Base-by-base conservation (phyloP, 2,329 filamentous ascomycete genomes). In the Calonectria ilicicola region DNA sequence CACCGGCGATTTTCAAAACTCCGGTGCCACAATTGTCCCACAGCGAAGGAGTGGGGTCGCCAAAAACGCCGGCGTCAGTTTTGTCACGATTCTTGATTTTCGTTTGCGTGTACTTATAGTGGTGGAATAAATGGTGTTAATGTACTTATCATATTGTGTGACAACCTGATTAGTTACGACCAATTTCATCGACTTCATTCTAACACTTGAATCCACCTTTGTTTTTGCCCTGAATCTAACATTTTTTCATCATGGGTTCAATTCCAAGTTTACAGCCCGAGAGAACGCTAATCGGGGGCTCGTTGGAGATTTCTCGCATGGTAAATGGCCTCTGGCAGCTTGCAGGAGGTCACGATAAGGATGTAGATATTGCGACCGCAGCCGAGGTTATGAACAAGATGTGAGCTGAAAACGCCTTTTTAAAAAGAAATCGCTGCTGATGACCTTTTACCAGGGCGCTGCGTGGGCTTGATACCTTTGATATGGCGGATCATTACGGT, bases 401-500 rank as follows among this genome's bases (percentile, higher is more conserved):
- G 53, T 58, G 21, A 12, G 53, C 19, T 23, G 14, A 23, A 19
- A 2, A 26, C 6, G n/a, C 8, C 6, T 23, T 29, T 8, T 26
- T 21, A 19, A 3, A 17, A 4, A 35, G n/a, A 2, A 27, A 17
- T 14, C n/a, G 32, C 9, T 8, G 5, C 32, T 58, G 32, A 58
- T 9, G 7, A 32, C 9, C 1, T 14, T 21, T 23, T 38, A 10
- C 19, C 32, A 58, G 53, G 32, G 53, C 21, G 0, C n/a, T 26
- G 3, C 23, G 38, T 27, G 40, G 60, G 32, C 40, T 64, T 9
- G 60, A 64, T 26, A 46, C 38, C 26, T 64, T 64, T 46, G 60
- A 64, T 29, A 64, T 64, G 60, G 60, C 60, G 2, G 60, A 64
- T 42, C 60, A 47, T 42, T 64, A 64, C 19, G 40, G 60, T 4